Evolutionary conservation across 1,284 basidiomycete species (phyloP).

Genomic region (Neolentinus lepideus): DNA sequence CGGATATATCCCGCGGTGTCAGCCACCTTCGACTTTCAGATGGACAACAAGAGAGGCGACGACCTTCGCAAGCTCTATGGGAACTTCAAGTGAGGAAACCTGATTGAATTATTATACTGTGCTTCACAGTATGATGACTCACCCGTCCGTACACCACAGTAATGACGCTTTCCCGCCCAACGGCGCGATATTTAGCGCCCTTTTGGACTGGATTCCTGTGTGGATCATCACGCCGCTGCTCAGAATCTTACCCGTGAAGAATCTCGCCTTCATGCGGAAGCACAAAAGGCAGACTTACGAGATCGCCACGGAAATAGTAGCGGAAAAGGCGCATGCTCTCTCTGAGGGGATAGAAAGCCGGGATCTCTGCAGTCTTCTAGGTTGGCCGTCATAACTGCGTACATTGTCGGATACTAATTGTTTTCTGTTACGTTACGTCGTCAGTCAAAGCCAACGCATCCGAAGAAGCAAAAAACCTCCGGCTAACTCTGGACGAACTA

Average conservation of each 20-base stretch:
- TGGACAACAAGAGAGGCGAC: constrained; percentile 19
- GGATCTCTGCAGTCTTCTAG: neutral
- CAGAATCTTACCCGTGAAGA: neutral
- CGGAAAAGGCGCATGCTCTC: neutral
- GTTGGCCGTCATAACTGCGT: neutral
- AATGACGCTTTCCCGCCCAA: neutral
- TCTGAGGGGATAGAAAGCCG: neutral
- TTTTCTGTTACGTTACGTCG: neutral
- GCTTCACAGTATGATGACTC: neutral
- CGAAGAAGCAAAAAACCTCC: neutral
- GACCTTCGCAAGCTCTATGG: constrained; percentile 21
- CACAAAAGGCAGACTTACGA: neutral
- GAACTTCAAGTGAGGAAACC: constrained; percentile 11
- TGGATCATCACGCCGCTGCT: neutral
- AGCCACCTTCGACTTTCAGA: constrained; percentile 28
- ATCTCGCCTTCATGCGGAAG: neutral
- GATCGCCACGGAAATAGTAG: neutral
- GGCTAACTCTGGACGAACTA: neutral
- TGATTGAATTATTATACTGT: too few species aligned
- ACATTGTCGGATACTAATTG: neutral
- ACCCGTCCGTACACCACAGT: neutral
- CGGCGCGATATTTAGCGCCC: neutral
- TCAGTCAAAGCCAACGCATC: neutral
- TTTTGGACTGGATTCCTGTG: neutral
- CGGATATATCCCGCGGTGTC: neutral